Percentiles rank a stretch among this genome's conserved stretches.
These are phyloP conservation scores for Heliocybe sulcata DNA, from an alignment of 1,284 basidiomycete species.

Conservation along the genomic window DNA sequence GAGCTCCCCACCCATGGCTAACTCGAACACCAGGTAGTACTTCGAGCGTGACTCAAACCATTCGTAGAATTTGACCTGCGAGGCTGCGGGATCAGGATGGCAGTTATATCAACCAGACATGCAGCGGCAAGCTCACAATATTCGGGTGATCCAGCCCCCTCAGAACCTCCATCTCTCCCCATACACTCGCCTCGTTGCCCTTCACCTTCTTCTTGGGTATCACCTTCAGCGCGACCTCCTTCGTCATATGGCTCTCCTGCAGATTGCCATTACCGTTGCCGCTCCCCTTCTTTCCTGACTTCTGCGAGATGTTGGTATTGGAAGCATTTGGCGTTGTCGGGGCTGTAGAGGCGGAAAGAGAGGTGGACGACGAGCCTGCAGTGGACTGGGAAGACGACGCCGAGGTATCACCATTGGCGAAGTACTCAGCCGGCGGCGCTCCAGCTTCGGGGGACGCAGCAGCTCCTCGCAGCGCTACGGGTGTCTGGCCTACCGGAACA, in stretches of 20 bases:
- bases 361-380: not conserved
- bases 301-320: conserved; percentile 8
- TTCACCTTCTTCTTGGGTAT: conserved; percentile 91
- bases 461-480: conserved; percentile 52
- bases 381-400: not conserved
- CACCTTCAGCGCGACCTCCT: conserved; percentile 83
- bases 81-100: not conserved
- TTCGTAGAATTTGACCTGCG: conserved; percentile 85
- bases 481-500: conserved; percentile 51
- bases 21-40: conserved; percentile 89
- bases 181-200: conserved; percentile 78
- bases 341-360: not conserved
- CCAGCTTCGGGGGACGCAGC: conserved; percentile 21
- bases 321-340: not conserved
- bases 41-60: conserved; percentile 90
- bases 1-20: conserved; percentile 85
- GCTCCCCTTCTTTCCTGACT: conserved; percentile 6
- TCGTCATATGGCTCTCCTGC: conserved; percentile 25
- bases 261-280: conserved; percentile 1
- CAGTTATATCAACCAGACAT: too few relatives aligned
- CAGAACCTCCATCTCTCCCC: conserved; percentile 87
- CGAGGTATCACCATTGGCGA: conserved; percentile 8
- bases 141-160: conserved; percentile 84
- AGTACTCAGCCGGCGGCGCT: conserved; percentile 4
- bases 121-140: too few relatives aligned